These are phyloP conservation scores for Beauveria rudraprayagi DNA, from an alignment of 2,329 filamentous ascomycete species.

Conservation along the genomic window DNA sequence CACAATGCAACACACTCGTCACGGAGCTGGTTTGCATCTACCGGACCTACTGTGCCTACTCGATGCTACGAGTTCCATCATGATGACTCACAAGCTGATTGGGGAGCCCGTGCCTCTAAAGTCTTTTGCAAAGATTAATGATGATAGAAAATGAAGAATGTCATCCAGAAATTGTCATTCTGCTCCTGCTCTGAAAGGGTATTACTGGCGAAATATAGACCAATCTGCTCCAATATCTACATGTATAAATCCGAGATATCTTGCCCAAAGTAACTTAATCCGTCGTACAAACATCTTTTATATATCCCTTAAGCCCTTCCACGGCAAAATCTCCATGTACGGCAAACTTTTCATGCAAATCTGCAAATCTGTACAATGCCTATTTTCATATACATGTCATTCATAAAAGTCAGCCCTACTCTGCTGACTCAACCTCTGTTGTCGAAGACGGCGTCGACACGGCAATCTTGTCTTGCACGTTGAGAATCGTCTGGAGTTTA, in stretches of 20 bases:
- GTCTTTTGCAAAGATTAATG: no score
- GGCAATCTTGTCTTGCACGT: slow-evolving; percentile 7
- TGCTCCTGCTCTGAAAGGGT: background rate
- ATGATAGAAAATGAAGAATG: no score
- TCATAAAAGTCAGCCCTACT: background rate
- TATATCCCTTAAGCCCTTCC: background rate
- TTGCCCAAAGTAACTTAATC: background rate
- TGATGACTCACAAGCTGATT: no score
- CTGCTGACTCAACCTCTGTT: slow-evolving; percentile 10
- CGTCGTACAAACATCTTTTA: background rate
- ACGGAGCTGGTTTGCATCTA: background rate
- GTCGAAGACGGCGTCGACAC: slow-evolving; percentile 7
- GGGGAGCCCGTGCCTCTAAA: no score
- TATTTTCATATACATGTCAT: background rate
- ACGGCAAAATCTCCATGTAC: background rate
- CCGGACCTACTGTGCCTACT: background rate
- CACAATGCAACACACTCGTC: background rate
- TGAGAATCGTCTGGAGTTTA: slow-evolving; percentile 32
- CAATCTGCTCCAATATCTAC: background rate
- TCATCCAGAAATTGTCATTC: background rate
- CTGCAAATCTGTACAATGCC: background rate
- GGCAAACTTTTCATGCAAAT: no score
- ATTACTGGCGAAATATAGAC: background rate
- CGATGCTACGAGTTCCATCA: background rate
- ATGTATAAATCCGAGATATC: background rate